Conservation (phyloP, 2,329 filamentous ascomycete genomes). For the Fusarium camptoceras region DNA sequence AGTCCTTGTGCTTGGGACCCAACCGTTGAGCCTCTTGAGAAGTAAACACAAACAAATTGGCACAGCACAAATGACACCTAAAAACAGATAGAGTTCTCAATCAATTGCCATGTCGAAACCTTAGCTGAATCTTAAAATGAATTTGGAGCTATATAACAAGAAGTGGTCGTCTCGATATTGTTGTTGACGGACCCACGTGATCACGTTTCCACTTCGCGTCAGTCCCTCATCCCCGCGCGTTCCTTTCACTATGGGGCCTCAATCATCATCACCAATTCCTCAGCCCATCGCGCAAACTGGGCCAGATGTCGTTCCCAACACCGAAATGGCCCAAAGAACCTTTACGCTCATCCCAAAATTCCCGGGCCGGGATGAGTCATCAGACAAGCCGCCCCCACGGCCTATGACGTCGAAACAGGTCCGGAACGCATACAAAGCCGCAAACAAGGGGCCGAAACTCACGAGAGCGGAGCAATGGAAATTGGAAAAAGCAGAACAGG, state of each 20-base stretch:
- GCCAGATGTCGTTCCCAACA: conserved; percentile 37
- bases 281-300: not conserved
- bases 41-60: conserved; percentile 41
- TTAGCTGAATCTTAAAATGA: not conserved
- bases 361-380: conserved; percentile 38
- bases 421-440: conserved; percentile 53
- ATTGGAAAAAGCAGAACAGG: conserved; percentile 62
- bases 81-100: too few relatives aligned
- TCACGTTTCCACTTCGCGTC: conserved; percentile 44
- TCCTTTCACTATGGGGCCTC: conserved; percentile 2
- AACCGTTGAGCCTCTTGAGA: conserved; percentile 60
- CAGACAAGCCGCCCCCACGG: conserved; percentile 37
- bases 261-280: not conserved
- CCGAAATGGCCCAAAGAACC: conserved; percentile 56
- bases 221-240: conserved; percentile 24
- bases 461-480: conserved; percentile 54
- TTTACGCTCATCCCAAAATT: conserved; percentile 58
- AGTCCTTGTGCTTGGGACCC: conserved; percentile 69
- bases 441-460: conserved; percentile 53
- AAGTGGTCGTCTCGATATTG: not conserved
- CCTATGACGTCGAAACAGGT: conserved; percentile 59
- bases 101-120: not conserved
- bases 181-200: conserved; percentile 42
- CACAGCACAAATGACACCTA: not conserved
- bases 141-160: not conserved